Conservation (phyloP, 768 basidiomycete species). For the Filobasidium wieringae region DNA sequence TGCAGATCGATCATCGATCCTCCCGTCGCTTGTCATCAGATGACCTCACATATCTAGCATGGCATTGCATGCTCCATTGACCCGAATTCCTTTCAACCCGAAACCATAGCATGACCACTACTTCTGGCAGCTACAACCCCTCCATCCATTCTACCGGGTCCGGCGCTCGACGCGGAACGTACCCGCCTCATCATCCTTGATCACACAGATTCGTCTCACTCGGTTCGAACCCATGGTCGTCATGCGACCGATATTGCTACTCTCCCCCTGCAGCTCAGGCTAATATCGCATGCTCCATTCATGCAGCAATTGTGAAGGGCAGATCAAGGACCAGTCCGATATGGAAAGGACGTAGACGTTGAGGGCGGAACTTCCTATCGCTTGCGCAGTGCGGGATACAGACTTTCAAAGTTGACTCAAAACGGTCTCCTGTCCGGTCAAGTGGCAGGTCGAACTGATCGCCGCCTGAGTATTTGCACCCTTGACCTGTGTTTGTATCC, state of each 20-base stretch:
- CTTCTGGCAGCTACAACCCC: too few species aligned
- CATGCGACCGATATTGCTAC: not conserved
- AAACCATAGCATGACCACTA: too few species aligned
- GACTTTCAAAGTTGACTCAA: not conserved
- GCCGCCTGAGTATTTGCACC: not conserved
- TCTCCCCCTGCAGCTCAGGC: not conserved
- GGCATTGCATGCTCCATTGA: too few species aligned
- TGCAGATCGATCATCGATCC: too few species aligned
- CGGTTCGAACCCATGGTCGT: not conserved
- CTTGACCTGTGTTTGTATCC: too few species aligned
- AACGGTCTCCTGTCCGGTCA: not conserved
- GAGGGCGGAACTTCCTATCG: not conserved
- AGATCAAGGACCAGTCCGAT: not conserved
- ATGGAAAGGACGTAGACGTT: not conserved
- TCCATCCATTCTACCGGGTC: too few species aligned
- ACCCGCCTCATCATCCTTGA: not conserved
- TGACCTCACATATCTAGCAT: too few species aligned
- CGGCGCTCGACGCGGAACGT: too few species aligned
- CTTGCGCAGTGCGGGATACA: not conserved
- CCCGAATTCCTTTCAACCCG: too few species aligned
- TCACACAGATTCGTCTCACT: too few species aligned
- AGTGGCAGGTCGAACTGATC: not conserved
- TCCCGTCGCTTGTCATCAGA: too few species aligned
- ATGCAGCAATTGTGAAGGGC: not conserved
- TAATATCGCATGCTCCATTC: not conserved